Conservation (phyloP, 1,139 yeast genomes). For the Candida tetrigidarum region DNA sequence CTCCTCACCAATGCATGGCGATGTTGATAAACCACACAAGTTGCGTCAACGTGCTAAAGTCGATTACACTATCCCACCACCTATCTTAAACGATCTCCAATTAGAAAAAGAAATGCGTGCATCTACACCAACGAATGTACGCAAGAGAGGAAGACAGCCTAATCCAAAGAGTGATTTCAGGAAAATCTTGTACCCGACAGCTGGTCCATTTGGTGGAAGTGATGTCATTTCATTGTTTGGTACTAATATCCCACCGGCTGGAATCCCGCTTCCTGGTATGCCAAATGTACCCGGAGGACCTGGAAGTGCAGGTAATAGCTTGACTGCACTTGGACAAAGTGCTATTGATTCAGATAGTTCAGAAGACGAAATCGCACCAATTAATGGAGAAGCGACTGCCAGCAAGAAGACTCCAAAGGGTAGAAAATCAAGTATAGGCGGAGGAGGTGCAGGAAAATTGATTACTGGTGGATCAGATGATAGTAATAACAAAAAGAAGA, state of each 20-base stretch:
- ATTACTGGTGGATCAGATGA: conserved; percentile 43
- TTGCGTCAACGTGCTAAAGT: conserved; percentile 78
- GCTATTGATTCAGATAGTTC: conserved; percentile 70
- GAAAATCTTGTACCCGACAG: conserved; percentile 83
- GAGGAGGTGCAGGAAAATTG: conserved; percentile 24
- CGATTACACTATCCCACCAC: conserved; percentile 88
- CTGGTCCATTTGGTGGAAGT: conserved; percentile 97
- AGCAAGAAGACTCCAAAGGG: conserved; percentile 27
- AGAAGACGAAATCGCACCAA: conserved; percentile 58
- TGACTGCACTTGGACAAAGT: conserved; percentile 56
- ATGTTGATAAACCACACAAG: conserved; percentile 56
- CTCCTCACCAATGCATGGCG: conserved; percentile 55
- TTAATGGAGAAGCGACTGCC: conserved; percentile 42
- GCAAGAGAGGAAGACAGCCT: conserved; percentile 34
- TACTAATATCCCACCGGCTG: conserved; percentile 59
- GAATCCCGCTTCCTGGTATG: conserved; percentile 46
- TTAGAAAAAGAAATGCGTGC: conserved; percentile 20
- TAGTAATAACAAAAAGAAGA: conserved; percentile 41
- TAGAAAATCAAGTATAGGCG: conserved; percentile 17
- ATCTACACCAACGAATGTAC: conserved; percentile 19
- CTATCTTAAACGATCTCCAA: conserved; percentile 57
- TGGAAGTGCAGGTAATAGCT: too few relatives aligned
- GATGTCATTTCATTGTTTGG: conserved; percentile 81
- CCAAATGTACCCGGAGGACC: conserved; percentile 22
- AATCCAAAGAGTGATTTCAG: conserved; percentile 50